phyloP scores from a whole-genome alignment of 306 rosid genomes.

The Begonia fuchsioides region DNA sequence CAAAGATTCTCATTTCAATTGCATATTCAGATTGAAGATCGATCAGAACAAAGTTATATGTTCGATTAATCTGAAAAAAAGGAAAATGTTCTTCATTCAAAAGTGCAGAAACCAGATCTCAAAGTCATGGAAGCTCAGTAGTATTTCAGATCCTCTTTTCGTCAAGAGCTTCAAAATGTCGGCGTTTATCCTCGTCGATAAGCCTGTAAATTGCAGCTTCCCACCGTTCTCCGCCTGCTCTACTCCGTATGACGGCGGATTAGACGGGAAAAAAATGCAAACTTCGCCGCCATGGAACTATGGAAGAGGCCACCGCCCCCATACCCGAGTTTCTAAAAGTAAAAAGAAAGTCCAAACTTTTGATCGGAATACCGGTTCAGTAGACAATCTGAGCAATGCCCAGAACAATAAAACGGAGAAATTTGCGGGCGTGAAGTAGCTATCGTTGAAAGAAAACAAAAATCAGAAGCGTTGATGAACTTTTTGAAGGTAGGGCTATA shows the following conservation, averaged over 20 bases:
- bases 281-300: slow-evolving; percentile 93
- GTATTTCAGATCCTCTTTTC: slow-evolving; percentile 42
- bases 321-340: slow-evolving; percentile 9
- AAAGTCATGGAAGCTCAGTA: slow-evolving; percentile 51
- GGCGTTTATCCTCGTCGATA: slow-evolving; percentile 41
- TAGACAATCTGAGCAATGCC: not conserved
- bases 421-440: not conserved
- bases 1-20: slow-evolving; percentile 4
- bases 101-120: slow-evolving; percentile 5
- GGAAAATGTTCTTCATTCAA: not conserved
- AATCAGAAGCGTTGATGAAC: not conserved
- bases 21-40: too few species aligned
- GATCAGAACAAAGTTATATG: too few species aligned
- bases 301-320: slow-evolving; percentile 92
- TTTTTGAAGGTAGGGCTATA: slow-evolving; percentile 18
- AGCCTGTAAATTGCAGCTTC: slow-evolving; percentile 40
- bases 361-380: slow-evolving; percentile 1
- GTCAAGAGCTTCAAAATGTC: slow-evolving; percentile 73
- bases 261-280: slow-evolving; percentile 87
- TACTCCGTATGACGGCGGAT: slow-evolving; percentile 65
- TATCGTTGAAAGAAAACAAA: not conserved
- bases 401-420: not conserved
- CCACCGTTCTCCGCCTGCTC: slow-evolving; percentile 31
- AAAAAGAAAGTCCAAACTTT: not conserved
- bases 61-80: too few species aligned